A percentile compares a stretch with the other conserved stretches of the same genome.
Evolutionary conservation across 2,329 filamentous ascomycete genomes (phyloP).

Genomic region (Botryotinia calthae): DNA sequence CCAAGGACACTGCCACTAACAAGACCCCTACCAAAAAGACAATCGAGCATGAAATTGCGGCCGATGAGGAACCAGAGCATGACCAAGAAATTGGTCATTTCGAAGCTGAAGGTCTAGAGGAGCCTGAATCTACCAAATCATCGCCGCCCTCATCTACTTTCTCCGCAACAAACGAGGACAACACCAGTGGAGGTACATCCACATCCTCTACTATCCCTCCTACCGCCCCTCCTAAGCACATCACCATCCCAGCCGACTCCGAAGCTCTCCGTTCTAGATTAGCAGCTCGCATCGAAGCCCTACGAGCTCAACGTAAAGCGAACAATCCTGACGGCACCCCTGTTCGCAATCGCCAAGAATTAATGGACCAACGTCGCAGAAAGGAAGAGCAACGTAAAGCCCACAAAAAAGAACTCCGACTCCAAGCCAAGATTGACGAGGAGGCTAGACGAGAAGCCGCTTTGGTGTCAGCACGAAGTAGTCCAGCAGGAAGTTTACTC

Average conservation of each 20-base stretch:
- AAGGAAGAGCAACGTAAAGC: conserved; percentile 85
- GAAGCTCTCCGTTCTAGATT: conserved; percentile 75
- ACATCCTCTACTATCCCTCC: conserved; percentile 63
- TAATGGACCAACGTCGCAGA: conserved; percentile 83
- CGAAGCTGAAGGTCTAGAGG: conserved; percentile 49
- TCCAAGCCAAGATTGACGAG: conserved; percentile 76
- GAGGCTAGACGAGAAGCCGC: conserved; percentile 63
- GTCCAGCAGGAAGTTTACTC: conserved; percentile 53
- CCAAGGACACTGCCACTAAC: conserved; percentile 24
- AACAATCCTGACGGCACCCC: conserved; percentile 79
- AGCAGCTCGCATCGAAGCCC: conserved; percentile 76
- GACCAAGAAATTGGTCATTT: conserved; percentile 43
- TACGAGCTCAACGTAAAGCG: conserved; percentile 83
- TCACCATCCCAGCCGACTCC: conserved; percentile 67
- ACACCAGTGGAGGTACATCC: conserved; percentile 61
- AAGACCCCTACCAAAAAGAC: conserved; percentile 23
- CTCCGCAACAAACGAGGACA: conserved; percentile 61
- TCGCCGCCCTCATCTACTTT: conserved; percentile 47
- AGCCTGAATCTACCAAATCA: conserved; percentile 45
- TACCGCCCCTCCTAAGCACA: conserved; percentile 61
- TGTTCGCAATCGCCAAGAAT: conserved; percentile 81
- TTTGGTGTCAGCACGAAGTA: conserved; percentile 57
- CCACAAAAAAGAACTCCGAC: conserved; percentile 82
- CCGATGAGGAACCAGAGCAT: conserved; percentile 31
- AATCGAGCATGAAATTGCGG: conserved; percentile 22